Base-by-base conservation (phyloP, 495 filamentous ascomycete genomes). In the Trichoderma erinaceum region DNA sequence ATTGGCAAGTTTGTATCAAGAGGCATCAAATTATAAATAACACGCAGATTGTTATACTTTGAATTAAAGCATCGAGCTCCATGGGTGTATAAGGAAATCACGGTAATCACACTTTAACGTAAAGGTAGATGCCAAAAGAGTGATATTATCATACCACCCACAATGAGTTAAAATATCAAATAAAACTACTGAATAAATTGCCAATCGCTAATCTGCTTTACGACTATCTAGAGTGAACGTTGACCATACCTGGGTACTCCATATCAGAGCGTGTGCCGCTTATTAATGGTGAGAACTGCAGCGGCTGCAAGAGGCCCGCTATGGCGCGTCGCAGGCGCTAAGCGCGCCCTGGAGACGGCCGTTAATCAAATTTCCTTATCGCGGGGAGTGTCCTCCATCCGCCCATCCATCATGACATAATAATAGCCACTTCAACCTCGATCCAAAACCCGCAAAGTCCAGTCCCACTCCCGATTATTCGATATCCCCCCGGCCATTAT, bases 371-470 rank as follows among this genome's bases (percentile, higher is more conserved):
- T 23, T 7, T n/a, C 25, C 56, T 61, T 61, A 61, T 29, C 56
- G 56, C 23, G 56, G 25, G 56, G 56, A 16, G 23, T 25, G 23
- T 13, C 56, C 56, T 32, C n/a, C 16, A 7, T 61, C 56, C 27
- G 23, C n/a, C 56, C 56, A 61, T 61, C 56, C 56, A 61, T 61
- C 56, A 61, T 61, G 56, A 61, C 56, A 61, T 61, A 61, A 61
- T 32, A 27, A 29, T 48, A n/a, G 18, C 48, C n/a, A 52, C 18
- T 21, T 52, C 48, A 66, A 32, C 27, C 25, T 41, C 65, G 29
- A 35, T 23, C 65, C 46, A 67, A 56, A 35, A 32, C 11, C 44
- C 12, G 41, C 46, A 29, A 29, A 56, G 27, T n/a, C 41, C 65
- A 67, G 44, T 27, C 13, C 41, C 65, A 18, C 63, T n/a, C 18